Base-by-base conservation (phyloP, 768 basidiomycete genomes). In the Mycena venus region DNA sequence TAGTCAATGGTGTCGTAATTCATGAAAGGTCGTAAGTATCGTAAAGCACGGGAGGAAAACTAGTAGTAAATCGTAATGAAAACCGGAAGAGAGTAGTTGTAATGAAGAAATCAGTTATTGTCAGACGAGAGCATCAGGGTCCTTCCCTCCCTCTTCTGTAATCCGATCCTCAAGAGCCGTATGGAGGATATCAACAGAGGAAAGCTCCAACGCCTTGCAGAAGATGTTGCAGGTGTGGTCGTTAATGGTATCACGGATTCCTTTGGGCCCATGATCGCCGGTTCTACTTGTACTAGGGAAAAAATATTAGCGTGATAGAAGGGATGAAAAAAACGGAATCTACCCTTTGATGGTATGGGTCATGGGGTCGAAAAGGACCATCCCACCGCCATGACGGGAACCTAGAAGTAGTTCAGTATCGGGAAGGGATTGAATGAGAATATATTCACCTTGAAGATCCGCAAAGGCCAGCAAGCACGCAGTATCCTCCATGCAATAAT, bases 391-490 rank as follows among this genome's bases (percentile, higher is more conserved):
- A 29, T 68, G 56, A 11, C 56, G 42, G n/a, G 55, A 58, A 8
- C 67, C 67, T 68, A 40, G 8, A 36, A 32, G 11, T 17, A 34
- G 1, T 32, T 42, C 23, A 59, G 40, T 9, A 23, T 15, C 38
- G 3, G 19, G 55, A 32, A 29, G 29, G 21, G 10, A 42, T 32
- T 11, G 15, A 44, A 47, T 0, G 27, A 32, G 47, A 32, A 7
- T 3, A 44, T 12, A 32, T 17, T 14, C 27, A n/a, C n/a, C n/a
- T n/a, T n/a, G n/a, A n/a, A n/a, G n/a, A n/a, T n/a, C n/a, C n/a
- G n/a, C n/a, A n/a, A 58, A 42, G 12, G 67, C 67, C 31, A 68
- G 11, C 21, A 68, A 31, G 21, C 67, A 68, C 12, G 67, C 67
- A 1, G 67, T 68, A 25, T 68, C 56, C 4, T 68, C 5, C 56